Evolutionary conservation across 2,329 filamentous ascomycete species (phyloP), one percentile per base, ranked within the genome.

Genomic region (Dendryphion nanum): DNA sequence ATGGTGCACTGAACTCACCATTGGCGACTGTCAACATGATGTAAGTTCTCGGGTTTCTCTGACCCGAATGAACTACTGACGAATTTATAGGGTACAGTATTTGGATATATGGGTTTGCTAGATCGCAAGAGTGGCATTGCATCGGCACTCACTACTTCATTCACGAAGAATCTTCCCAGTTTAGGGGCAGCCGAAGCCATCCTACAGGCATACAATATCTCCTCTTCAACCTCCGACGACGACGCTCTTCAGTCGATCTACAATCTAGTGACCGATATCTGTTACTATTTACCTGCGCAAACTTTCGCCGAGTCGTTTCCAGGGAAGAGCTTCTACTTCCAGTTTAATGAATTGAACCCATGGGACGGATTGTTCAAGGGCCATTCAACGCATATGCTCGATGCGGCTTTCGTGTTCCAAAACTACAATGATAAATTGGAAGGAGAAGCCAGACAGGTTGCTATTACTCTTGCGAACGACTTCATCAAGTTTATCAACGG

Each of bases 1-100:
- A 3, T 75, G 72, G 71, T 73, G 68, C 38, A 50, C 64, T 26
- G 57, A 64, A 20, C 38, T 75, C 5, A 53, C 74, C 20, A 63
- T 75, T 18, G 73, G 72, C 4, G 66, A 74, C 45, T 66, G 67
- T 30, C 56, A 67, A 39, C 64, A 70, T 36, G 71, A 76, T 55
- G 68, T 69, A 57, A 39, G 61, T 53, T 15, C 26, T 7, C 12
- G n/a, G 19, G 13, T 28, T 19, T 31, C 24, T 16, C 24, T 28
- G 4, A 23, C 15, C 8, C 16, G 29, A 30, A 13, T 30, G 18
- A 32, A 24, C 13, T 24, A n/a, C 3, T 15, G 6, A 8, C 14
- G 24, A 37, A 23, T 35, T 18, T 33, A 13, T 18, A 50, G 47
- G 48, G 52, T 4, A 54, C 36, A 6, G 41, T 57, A 2, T 51